These are phyloP conservation scores for Colletotrichum australisinense DNA, from an alignment of 2,329 filamentous ascomycete genomes.

Conservation along the genomic window DNA sequence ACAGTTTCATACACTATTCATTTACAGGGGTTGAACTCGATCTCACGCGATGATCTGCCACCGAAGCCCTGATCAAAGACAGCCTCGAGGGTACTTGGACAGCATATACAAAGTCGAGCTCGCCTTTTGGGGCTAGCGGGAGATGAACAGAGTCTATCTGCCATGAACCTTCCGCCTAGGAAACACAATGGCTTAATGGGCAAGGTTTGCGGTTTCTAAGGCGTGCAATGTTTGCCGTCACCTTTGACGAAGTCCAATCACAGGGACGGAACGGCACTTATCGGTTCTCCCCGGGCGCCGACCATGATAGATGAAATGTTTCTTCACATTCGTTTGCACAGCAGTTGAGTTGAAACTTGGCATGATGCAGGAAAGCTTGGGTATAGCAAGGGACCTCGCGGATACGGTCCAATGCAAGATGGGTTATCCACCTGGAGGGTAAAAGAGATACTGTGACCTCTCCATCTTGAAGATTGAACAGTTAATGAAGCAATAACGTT, in stretches of 20 bases:
- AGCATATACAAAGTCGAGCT: background rate
- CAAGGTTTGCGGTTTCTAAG: conserved; percentile 6
- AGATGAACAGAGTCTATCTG: background rate
- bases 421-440: background rate
- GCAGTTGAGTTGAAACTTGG: background rate
- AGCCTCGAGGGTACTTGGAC: background rate
- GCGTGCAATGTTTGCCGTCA: background rate
- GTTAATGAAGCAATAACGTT: background rate
- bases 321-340: background rate
- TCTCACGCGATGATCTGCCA: background rate
- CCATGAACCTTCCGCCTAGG: background rate
- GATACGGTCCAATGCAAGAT: background rate
- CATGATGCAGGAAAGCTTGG: background rate
- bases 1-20: too few species aligned
- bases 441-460: background rate
- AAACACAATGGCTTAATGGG: background rate
- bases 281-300: background rate
- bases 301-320: background rate
- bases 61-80: background rate
- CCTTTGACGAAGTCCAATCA: background rate
- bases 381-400: background rate
- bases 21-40: background rate
- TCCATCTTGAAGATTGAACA: background rate
- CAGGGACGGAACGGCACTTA: background rate
- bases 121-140: background rate